Evolutionary conservation across 257 asterid genomes (phyloP), one percentile per base, ranked within the genome.

Genomic region (Ehretia macrophylla): DNA sequence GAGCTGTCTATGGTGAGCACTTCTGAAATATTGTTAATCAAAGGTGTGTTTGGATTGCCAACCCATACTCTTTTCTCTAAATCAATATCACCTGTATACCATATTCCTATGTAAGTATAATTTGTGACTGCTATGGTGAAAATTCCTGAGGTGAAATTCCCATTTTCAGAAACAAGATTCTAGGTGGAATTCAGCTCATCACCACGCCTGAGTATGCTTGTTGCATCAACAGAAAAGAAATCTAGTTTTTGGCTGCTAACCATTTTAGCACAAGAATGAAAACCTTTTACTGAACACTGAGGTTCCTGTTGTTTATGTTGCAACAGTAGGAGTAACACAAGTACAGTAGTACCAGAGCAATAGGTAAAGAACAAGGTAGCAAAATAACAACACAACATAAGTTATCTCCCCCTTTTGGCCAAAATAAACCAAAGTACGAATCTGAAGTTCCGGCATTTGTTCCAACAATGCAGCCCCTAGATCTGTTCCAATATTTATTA

Each of bases 111-210:
- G 62, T 84, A 84, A 52, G 54, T 75, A 27, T 23, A 51, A 8
- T 47, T 70, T 37, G 79, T 55, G 6, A 6, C 12, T 22, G 10
- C 12, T 0, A 72, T 64, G 14, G 61, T 63, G 58, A 67, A 66
- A 71, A 81, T 76, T 59, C 80, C 77, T 20, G 79, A 56, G 11
- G 78, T 81, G 70, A 74, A 84, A 45, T 18, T 14, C 18, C 63
- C 55, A 4, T 48, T 55, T 11, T 72, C 68, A 4, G 84, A 84
- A 38, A 72, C 66, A 6, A 81, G 72, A 17, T 50, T 51, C 39
- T 84, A 72, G 11, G 73, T 18, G 0, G 66, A 68, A 42, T 67
- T 71, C 4, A 84, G 66, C 17, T 3, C 13, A 5, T 77, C 72
- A 17, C 79, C 83, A 50, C 20, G 81, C 21, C 46, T 46, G 37